Base-by-base conservation (phyloP, 106 monocot species). In the Acorus gramineus region DNA sequence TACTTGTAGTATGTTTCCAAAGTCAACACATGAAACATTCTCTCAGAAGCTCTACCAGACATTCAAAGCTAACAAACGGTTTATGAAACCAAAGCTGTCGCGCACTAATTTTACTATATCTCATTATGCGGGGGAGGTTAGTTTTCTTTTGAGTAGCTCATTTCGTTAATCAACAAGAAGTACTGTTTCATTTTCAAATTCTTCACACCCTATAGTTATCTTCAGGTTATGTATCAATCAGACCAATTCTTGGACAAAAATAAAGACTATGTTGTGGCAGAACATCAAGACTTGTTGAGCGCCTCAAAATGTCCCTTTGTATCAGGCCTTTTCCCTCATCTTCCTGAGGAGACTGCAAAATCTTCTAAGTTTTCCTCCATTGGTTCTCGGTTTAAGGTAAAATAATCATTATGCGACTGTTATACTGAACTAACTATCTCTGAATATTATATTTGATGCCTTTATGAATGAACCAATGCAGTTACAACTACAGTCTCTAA, bases 341-440 rank as follows among this genome's bases (percentile, higher is more conserved):
- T 75, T 3, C 79, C 83, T 43, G 84, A 84, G 66, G 98, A 92
- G 69, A 74, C 80, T 50, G 53, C 67, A 44, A 99, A 99, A 70
- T 81, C 98, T 46, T 92, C 98, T 4, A 99, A 99, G 58, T 99
- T 98, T 74, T 92, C 98, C 42, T 99, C 98, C 6, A 99, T 99
- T 62, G 98, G 88, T 62, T 79, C 98, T 62, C 85, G 98, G 57
- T 92, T 99, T 69, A 99, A 99, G 81, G 98, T 89, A 59, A 12
- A 28, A 11, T 62, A 42, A 28, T 49, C 28, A 58, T 73, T 57
- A 46, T 56, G 2, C 57, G 5, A 5, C 11, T 8, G 11, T 47
- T 47, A 10, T 52, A 42, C 51, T 49, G 28, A 46, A 48, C 9
- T 8, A 47, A 28, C 69, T 5, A 44, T 55, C 6, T 8, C 14